Percentiles rank a stretch among this genome's conserved stretches.
phyloP scores from a whole-genome alignment of 805 yeast species.

The Wickerhamia fluorescens region DNA sequence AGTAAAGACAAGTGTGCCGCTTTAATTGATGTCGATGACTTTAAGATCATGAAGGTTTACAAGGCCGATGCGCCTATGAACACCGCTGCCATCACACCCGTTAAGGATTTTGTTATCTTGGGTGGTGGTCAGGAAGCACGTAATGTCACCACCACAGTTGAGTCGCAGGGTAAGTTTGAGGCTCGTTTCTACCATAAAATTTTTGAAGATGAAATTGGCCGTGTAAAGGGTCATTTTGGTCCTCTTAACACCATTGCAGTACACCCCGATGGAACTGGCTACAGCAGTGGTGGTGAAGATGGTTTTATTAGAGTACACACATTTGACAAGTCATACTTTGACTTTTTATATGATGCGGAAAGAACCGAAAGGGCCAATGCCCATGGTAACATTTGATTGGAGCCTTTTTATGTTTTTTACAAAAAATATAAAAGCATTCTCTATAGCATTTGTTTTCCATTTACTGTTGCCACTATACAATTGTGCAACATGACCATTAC shows the following conservation, averaged over 20 bases:
- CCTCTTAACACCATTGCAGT: slow-evolving; percentile 91
- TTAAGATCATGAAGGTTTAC: slow-evolving; percentile 66
- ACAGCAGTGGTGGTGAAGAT: slow-evolving; percentile 98
- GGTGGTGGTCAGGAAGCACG: slow-evolving; percentile 99
- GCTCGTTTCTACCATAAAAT: slow-evolving; percentile 93
- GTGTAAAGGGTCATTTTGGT: slow-evolving; percentile 98
- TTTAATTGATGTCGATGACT: slow-evolving; percentile 69
- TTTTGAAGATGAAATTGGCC: slow-evolving; percentile 92
- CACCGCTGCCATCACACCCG: slow-evolving; percentile 90
- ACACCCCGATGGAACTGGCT: slow-evolving; percentile 89
- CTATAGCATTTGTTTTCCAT: too few species aligned
- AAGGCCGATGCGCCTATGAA: slow-evolving; percentile 91
- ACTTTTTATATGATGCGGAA: slow-evolving; percentile 81
- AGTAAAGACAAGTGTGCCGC: slow-evolving; percentile 87
- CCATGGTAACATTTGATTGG: slow-evolving; percentile 17
- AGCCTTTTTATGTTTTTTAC: too few species aligned
- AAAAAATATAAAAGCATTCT: background rate
- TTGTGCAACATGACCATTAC: too few species aligned
- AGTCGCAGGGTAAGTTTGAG: slow-evolving; percentile 92
- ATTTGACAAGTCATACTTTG: slow-evolving; percentile 88
- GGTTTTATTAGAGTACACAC: slow-evolving; percentile 93
- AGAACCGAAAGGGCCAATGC: slow-evolving; percentile 52
- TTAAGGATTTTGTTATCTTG: slow-evolving; percentile 82
- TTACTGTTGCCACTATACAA: too few species aligned
- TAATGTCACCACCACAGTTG: slow-evolving; percentile 95